A percentile compares a stretch with the other conserved stretches of the same genome.
Evolutionary conservation across 306 rosid species (phyloP).

Genomic region (Trifolium fragiferum): DNA sequence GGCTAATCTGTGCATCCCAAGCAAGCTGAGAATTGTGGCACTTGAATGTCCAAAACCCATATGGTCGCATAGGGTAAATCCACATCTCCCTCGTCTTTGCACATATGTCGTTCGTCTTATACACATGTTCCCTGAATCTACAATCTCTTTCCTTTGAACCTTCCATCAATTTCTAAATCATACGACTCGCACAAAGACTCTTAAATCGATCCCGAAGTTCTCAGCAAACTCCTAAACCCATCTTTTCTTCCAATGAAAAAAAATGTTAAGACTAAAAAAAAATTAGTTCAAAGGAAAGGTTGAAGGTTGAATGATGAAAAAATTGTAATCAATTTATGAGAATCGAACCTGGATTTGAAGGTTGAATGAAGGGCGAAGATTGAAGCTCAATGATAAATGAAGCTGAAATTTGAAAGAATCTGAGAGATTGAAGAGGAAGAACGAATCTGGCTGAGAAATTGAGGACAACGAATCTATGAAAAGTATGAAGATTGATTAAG

Average conservation of each 20-base stretch:
- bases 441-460: too few species aligned
- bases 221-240: slow-evolving; percentile 97
- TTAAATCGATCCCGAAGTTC: slow-evolving; percentile 44
- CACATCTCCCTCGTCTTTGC: slow-evolving; percentile 91
- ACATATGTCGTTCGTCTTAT: slow-evolving; percentile 52
- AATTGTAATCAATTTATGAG: too few species aligned
- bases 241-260: slow-evolving; percentile 42
- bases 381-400: too few species aligned
- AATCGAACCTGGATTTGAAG: too few species aligned
- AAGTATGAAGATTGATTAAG: too few species aligned
- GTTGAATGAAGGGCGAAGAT: too few species aligned
- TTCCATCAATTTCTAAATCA: slow-evolving; percentile 85
- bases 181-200: too few species aligned
- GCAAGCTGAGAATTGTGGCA: slow-evolving; percentile 90
- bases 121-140: slow-evolving; percentile 74
- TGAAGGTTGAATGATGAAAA: too few species aligned
- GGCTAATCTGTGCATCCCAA: slow-evolving; percentile 95
- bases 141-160: slow-evolving; percentile 91
- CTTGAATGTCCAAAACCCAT: slow-evolving; percentile 95
- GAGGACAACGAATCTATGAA: too few species aligned
- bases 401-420: too few species aligned
- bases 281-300: too few species aligned
- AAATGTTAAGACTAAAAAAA: not conserved
- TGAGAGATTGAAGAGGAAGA: too few species aligned
- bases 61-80: slow-evolving; percentile 80